These are phyloP conservation scores for Castanea mollissima DNA, from an alignment of 306 rosid species.

Conservation along the genomic window DNA sequence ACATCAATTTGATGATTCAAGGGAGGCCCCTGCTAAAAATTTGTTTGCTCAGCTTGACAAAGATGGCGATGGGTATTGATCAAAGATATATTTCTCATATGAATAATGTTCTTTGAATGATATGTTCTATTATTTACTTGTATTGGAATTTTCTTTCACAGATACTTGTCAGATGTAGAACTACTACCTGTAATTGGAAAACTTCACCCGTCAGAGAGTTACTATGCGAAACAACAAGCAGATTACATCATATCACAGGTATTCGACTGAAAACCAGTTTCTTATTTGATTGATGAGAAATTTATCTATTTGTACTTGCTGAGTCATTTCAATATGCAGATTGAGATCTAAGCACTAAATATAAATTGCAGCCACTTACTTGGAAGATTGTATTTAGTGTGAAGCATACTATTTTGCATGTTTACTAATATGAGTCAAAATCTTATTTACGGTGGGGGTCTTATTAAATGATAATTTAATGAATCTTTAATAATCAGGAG, in stretches of 20 bases:
- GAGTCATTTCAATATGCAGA: constrained; percentile 10
- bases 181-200: constrained; percentile 80
- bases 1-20: constrained; percentile 50
- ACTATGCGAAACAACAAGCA: constrained; percentile 93
- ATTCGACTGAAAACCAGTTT: constrained; percentile 3
- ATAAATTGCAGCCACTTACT: not conserved
- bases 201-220: constrained; percentile 93
- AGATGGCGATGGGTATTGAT: constrained; percentile 83
- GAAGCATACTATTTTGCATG: not conserved
- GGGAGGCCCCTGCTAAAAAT: constrained; percentile 73
- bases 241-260: constrained; percentile 92
- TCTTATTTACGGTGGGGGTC: not conserved
- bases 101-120: constrained; percentile 12
- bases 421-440: not conserved
- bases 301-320: constrained; percentile 8
- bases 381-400: not conserved
- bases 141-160: constrained; percentile 31
- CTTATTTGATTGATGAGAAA: constrained; percentile 2
- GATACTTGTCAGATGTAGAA: constrained; percentile 74
- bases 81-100: constrained; percentile 14
- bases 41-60: constrained; percentile 82
- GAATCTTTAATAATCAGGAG: not conserved
- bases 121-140: constrained; percentile 21
- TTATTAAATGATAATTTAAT: not conserved
- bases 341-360: not conserved